A percentile compares a stretch with the other conserved stretches of the same genome.
Conservation (phyloP, 371 early-diverging fungal genomes). For the Mortierella sp. region DNA sequence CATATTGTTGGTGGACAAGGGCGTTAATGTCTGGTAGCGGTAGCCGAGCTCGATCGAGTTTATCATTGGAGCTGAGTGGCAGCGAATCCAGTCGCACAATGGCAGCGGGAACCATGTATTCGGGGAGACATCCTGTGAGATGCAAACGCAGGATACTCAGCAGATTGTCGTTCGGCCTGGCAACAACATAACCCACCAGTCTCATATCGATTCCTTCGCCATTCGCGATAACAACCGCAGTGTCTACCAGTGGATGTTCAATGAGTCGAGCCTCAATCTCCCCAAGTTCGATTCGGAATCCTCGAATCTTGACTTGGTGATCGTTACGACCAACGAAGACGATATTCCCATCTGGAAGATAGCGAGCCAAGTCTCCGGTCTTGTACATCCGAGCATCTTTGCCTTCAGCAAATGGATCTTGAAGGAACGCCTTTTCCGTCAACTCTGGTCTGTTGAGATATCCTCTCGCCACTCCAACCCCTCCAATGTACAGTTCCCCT, state of each 20-base stretch:
- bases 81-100: conserved; percentile 19
- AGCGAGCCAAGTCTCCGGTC: conserved; percentile 56
- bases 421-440: too few relatives aligned
- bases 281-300: conserved; percentile 59
- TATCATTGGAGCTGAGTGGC: conserved; percentile 20
- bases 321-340: conserved; percentile 46
- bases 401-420: conserved; percentile 9
- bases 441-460: too few relatives aligned
- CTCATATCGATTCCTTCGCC: conserved; percentile 14
- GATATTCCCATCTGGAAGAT: conserved; percentile 50
- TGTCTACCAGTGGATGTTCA: conserved; percentile 14
- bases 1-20: background rate
- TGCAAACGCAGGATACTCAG: conserved; percentile 2
- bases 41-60: conserved; percentile 23
- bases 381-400: conserved; percentile 41
- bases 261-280: conserved; percentile 41
- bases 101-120: conserved; percentile 37
- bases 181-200: conserved; percentile 24
- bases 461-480: too few relatives aligned
- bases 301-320: conserved; percentile 58
- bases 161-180: background rate
- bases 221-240: background rate
- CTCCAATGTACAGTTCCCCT: too few relatives aligned
- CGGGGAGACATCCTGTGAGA: conserved; percentile 13
- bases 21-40: too few relatives aligned